Evolutionary conservation across 257 asterid species (phyloP).

Genomic region (Voacanga thouarsii): DNA sequence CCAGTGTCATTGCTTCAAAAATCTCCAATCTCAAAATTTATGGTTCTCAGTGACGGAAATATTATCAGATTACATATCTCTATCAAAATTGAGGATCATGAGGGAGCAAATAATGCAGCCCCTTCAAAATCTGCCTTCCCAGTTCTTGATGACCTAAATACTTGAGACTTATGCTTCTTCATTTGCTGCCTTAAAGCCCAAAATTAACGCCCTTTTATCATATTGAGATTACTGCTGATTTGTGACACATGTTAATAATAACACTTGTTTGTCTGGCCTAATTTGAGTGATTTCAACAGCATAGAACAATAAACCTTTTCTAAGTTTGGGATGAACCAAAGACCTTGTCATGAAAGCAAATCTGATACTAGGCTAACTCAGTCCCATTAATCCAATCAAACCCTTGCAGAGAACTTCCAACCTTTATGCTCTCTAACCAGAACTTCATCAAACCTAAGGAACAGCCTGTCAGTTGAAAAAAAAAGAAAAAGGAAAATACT

Average conservation of each 20-base stretch:
- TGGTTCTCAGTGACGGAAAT: conserved; percentile 48
- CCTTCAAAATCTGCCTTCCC: conserved; percentile 64
- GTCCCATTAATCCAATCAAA: conserved; percentile 59
- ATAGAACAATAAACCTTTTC: conserved; percentile 43
- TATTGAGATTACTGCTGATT: conserved; percentile 52
- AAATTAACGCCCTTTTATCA: conserved; percentile 75
- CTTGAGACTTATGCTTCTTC: conserved; percentile 47
- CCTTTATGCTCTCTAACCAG: conserved; percentile 60
- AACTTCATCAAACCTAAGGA: conserved; percentile 50
- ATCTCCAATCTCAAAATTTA: conserved; percentile 72
- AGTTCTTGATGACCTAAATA: conserved; percentile 57
- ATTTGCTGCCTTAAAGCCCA: conserved; percentile 57
- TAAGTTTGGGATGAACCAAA: conserved; percentile 38
- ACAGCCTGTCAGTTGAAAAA: conserved; percentile 45
- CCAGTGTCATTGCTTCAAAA: conserved; percentile 64
- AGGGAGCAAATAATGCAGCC: conserved; percentile 52
- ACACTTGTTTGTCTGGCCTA: conserved; percentile 52
- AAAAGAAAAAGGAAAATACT: no score
- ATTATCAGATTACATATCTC: conserved; percentile 75
- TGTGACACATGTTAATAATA: conserved; percentile 62
- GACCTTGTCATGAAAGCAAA: conserved; percentile 41
- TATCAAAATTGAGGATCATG: conserved; percentile 61
- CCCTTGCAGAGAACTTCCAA: conserved; percentile 69
- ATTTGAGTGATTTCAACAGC: conserved; percentile 48
- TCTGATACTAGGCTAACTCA: conserved; percentile 70